Conservation (phyloP, 495 filamentous ascomycete genomes). For the Immersiella caudata region DNA sequence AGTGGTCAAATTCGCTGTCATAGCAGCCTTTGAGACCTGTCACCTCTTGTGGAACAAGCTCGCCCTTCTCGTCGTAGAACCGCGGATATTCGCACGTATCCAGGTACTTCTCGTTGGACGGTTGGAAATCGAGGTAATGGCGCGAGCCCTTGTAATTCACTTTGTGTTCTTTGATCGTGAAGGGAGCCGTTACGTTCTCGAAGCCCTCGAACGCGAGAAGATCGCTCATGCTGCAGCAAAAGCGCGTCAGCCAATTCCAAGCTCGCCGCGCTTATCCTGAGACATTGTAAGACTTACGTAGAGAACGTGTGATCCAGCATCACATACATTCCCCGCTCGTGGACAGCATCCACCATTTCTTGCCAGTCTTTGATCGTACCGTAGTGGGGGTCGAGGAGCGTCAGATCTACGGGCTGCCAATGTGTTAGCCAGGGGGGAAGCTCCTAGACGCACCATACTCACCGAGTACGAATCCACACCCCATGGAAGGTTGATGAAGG, state of each 20-base stretch:
- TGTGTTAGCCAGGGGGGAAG: not conserved
- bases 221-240: constrained; percentile 56
- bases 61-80: constrained; percentile 66
- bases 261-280: not conserved
- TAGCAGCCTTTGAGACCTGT: constrained; percentile 59
- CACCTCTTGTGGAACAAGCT: constrained; percentile 50
- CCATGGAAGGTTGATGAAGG: constrained; percentile 42
- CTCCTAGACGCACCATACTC: not conserved
- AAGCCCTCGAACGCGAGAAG: constrained; percentile 68
- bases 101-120: constrained; percentile 55
- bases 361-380: constrained; percentile 65
- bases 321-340: constrained; percentile 72
- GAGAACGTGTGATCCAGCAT: constrained; percentile 72
- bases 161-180: constrained; percentile 57
- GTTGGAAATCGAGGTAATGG: constrained; percentile 63
- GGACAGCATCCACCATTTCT: constrained; percentile 64
- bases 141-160: constrained; percentile 60
- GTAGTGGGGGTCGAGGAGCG: constrained; percentile 31
- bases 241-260: not conserved
- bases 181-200: constrained; percentile 64
- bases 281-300: constrained; percentile 40
- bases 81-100: constrained; percentile 64
- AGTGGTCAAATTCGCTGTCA: constrained; percentile 68
- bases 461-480: constrained; percentile 61
- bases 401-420: constrained; percentile 29